These are phyloP conservation scores for Rhizopogon sp. DNA, from an alignment of 768 basidiomycete species.

Conservation along the genomic window DNA sequence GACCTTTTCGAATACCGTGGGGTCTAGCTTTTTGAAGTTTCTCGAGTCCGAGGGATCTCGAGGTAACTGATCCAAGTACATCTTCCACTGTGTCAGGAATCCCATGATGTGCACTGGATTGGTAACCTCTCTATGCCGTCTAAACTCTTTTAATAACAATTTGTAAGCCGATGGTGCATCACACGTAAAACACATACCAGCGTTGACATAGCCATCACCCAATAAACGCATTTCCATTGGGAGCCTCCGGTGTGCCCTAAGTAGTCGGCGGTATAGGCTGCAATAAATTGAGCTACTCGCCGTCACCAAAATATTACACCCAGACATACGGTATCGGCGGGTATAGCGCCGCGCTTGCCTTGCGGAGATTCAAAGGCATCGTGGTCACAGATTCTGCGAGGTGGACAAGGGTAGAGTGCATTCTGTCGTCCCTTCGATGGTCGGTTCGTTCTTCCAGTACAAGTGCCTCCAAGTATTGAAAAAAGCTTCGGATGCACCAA, in stretches of 20 bases:
- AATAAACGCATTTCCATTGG: constrained; percentile 77
- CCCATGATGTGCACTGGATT: constrained; percentile 93
- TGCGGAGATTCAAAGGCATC: constrained; percentile 53
- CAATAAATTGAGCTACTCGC: not conserved
- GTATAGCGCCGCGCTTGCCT: constrained; percentile 63
- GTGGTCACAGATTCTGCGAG: constrained; percentile 41
- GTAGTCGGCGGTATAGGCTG: constrained; percentile 76
- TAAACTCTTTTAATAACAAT: constrained; percentile 62
- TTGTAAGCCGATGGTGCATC: not conserved
- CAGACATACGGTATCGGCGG: constrained; percentile 76
- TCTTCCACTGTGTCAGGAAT: constrained; percentile 94
- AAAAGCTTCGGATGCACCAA: not conserved
- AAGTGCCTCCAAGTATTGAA: not conserved
- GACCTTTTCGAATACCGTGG: constrained; percentile 74
- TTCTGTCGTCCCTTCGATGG: not conserved
- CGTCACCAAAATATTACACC: not conserved
- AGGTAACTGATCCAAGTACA: constrained; percentile 76
- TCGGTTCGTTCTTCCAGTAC: not conserved
- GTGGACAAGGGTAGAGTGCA: constrained; percentile 8
- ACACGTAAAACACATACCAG: constrained; percentile 37
- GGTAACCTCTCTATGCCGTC: constrained; percentile 68
- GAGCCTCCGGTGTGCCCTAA: constrained; percentile 73
- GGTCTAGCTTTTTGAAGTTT: constrained; percentile 63
- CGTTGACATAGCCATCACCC: constrained; percentile 83
- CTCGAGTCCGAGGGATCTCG: constrained; percentile 34